These are phyloP conservation scores for Parafenestella ontariensis DNA, from an alignment of 2,329 filamentous ascomycete genomes.

Conservation along the genomic window DNA sequence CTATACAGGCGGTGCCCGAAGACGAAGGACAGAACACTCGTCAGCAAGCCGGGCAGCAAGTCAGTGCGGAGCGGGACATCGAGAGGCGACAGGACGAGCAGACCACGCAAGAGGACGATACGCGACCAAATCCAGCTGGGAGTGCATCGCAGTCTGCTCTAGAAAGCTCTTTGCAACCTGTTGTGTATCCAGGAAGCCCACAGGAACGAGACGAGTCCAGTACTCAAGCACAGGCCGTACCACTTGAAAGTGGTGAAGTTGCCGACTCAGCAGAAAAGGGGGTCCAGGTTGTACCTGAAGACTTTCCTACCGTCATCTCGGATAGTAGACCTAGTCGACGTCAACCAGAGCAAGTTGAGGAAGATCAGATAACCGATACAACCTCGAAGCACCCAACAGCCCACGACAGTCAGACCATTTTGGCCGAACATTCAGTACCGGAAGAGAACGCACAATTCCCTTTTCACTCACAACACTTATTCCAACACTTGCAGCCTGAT, in stretches of 20 bases:
- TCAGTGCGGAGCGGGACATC: background rate
- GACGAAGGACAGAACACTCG: background rate
- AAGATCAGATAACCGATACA: background rate
- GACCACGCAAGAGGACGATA: background rate
- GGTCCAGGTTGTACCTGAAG: background rate
- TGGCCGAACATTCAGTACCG: slow-evolving; percentile 12
- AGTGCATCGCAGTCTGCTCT: background rate
- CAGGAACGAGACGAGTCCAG: background rate
- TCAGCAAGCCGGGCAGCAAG: background rate
- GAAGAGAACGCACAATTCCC: slow-evolving; percentile 20
- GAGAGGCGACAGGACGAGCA: background rate
- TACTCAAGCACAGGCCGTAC: background rate
- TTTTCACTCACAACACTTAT: slow-evolving; percentile 13
- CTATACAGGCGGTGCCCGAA: background rate
- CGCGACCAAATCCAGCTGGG: background rate
- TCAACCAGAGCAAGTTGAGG: background rate
- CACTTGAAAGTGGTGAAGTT: background rate
- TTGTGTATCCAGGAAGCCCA: background rate
- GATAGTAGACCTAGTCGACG: background rate
- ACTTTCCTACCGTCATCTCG: background rate
- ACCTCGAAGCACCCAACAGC: background rate
- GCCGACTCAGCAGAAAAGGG: background rate
- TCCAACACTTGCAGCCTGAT: background rate
- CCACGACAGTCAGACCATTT: slow-evolving; percentile 1
- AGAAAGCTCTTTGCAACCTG: background rate